Evolutionary conservation across 176 grass and related monocot genomes (phyloP).

Genomic region (Cenchrus fungigraminus): DNA sequence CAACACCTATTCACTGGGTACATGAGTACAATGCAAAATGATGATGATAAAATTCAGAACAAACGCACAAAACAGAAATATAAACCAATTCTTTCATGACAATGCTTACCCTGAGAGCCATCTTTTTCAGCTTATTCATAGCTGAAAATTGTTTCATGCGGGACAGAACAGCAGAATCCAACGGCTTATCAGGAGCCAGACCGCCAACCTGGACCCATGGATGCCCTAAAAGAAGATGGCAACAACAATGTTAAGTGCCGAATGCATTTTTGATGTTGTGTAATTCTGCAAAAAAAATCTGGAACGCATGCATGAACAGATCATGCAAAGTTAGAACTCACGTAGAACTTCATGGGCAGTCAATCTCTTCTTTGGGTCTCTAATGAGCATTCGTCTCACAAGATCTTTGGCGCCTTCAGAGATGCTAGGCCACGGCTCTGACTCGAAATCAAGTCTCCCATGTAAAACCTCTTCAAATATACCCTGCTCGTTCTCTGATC

Average conservation of each 20-base stretch:
- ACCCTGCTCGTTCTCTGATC: slow-evolving; percentile 86
- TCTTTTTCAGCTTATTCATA: slow-evolving; percentile 95
- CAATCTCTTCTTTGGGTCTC: slow-evolving; percentile 80
- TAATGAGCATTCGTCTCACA: slow-evolving; percentile 86
- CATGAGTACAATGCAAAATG: slow-evolving; percentile 26
- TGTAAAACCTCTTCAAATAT: slow-evolving; percentile 97
- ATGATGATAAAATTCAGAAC: neutral
- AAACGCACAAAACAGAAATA: neutral
- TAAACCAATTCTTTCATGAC: neutral
- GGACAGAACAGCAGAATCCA: slow-evolving; percentile 86
- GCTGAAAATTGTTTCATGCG: slow-evolving; percentile 93
- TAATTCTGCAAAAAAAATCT: neutral
- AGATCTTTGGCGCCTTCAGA: slow-evolving; percentile 93
- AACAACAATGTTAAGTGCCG: neutral
- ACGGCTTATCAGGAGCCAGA: slow-evolving; percentile 77
- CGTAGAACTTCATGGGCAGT: slow-evolving; percentile 92
- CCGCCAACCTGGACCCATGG: slow-evolving; percentile 90
- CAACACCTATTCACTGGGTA: neutral
- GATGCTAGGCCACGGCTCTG: slow-evolving; percentile 93
- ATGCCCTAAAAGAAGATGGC: slow-evolving; percentile 60
- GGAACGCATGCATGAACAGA: neutral
- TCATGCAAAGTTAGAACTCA: slow-evolving; percentile 30
- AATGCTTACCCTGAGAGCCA: slow-evolving; percentile 84
- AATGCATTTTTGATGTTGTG: neutral
- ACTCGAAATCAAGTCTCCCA: slow-evolving; percentile 76